Evolutionary conservation across 2,329 filamentous ascomycete genomes (phyloP), one percentile per base, ranked within the genome.

Genomic region (Curvularia sp.): DNA sequence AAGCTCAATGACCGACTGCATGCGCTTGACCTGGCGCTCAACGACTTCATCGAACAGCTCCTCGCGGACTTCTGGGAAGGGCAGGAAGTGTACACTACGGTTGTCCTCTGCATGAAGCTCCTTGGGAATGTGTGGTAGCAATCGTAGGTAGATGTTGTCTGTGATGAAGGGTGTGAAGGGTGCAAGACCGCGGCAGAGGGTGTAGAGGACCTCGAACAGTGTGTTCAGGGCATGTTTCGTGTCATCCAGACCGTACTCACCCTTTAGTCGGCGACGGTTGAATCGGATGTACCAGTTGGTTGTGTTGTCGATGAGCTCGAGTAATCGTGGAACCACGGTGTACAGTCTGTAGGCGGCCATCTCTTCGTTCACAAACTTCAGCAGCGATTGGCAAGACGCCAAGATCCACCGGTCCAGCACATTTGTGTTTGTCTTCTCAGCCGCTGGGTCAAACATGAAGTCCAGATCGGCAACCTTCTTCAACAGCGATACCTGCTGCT

Each of bases 241-340:
- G 75, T 98, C 95, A 13, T 93, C 86, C 24, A 92, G 79, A 18
- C 93, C 92, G 64, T 92, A 88, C 74, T 96, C 93, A 43, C 93
- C 93, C 86, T 97, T 97, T 66, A 97, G 83, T 54, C 93, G 88
- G 77, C 91, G 91, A 54, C 93, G 86, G 82, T 97, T 97, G 82
- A 97, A 96, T 61, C 93, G 87, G 76, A 97, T 97, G 79, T 97
- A 97, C 93, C 93, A 97, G 79, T 98, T 98, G n/a, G 93, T 97
- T 4, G 91, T 93, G 79, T 96, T 93, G 72, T 97, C 94, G 65
- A 97, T 96, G 71, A 96, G 85, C 73, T 85, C 85, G 18, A 96
- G 84, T 60, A 98, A 81, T 63, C 91, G 86, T 7, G 93, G 93
- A 44, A 97, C 93, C 44, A 98, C 94, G 1, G 93, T 98, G 78